A percentile compares a stretch with the other conserved stretches of the same genome.
Conservation (phyloP, 495 filamentous ascomycete species). For the Rusavskia elegans region DNA sequence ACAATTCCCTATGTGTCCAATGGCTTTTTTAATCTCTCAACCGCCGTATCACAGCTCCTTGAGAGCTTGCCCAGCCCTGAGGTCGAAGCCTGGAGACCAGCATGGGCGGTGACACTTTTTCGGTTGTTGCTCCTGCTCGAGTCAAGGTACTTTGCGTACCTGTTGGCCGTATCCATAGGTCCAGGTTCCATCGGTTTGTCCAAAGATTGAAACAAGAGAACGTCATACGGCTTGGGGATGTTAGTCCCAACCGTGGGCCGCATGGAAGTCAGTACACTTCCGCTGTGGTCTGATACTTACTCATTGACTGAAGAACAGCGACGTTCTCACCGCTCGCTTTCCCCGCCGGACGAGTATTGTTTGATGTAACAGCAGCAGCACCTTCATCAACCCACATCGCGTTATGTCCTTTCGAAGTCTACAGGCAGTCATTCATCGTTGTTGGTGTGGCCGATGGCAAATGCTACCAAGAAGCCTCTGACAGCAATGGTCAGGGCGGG, state of each 20-base stretch:
- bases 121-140: conserved; percentile 77
- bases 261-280: conserved; percentile 56
- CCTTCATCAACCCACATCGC: conserved; percentile 62
- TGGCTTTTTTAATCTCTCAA: not conserved
- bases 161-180: conserved; percentile 67
- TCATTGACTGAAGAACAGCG: conserved; percentile 36
- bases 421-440: conserved; percentile 62
- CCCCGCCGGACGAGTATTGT: conserved; percentile 75
- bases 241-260: conserved; percentile 73
- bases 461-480: not conserved
- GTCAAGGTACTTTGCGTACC: conserved; percentile 72
- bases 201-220: conserved; percentile 61
- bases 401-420: conserved; percentile 72
- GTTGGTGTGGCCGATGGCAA: conserved; percentile 62
- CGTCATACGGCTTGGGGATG: conserved; percentile 76
- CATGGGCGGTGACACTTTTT: conserved; percentile 76
- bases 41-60: not conserved
- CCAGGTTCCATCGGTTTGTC: conserved; percentile 65
- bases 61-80: not conserved
- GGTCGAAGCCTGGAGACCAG: conserved; percentile 23
- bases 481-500: conserved; percentile 19
- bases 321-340: conserved; percentile 94
- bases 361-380: conserved; percentile 69
- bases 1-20: not conserved
- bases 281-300: not conserved